Base-by-base conservation (phyloP, 306 rosid genomes). In the Cucurbita maxima region DNA sequence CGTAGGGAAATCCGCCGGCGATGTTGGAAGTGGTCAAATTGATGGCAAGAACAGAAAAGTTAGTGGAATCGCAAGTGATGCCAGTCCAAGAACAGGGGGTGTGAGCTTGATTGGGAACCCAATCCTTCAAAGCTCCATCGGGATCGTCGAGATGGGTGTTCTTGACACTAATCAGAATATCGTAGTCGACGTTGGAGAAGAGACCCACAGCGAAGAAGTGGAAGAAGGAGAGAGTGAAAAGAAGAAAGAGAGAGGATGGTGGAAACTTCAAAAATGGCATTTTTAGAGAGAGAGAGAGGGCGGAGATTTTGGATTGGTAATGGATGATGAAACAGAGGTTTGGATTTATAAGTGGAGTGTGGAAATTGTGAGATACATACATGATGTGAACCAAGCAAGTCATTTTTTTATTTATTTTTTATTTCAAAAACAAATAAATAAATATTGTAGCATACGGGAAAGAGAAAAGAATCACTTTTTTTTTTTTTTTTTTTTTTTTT, bases 1-100 rank as follows among this genome's bases (percentile, higher is more conserved):
- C 87, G 48, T 47, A 84, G 5, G 96, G 97, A 38, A 94, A 89
- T 5, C 60, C 74, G 7, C 96, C 97, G 43, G 34, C 44, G 38
- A 94, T 45, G 3, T 76, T 80, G 40, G 25, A 52, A 13, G 54
- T 68, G 5, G 85, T 38, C 18, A 94, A 74, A 70, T 89, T 84
- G 6, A 94, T 76, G 1, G 96, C 76, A 43, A 86, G 37, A 22
- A 94, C 79, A 0, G 85, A 81, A 8, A 4, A 50, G 41, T 81
- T 78, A 1, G 34, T 18, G 8, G 57, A 5, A 47, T 86, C 91
- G 76, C 97, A 91, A 47, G 83, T 79, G 59, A 94, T 80, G 10
- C 96, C 97, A 3, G 85, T 73, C 96, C 96, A 94, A 67, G 75
- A 79, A 77, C 97, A 94, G 18, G 92, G 87, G 71, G 50, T 75